These are phyloP conservation scores for Diphasiastrum complanatum DNA, from an alignment of 83 land plant genomes.

Conservation along the genomic window DNA sequence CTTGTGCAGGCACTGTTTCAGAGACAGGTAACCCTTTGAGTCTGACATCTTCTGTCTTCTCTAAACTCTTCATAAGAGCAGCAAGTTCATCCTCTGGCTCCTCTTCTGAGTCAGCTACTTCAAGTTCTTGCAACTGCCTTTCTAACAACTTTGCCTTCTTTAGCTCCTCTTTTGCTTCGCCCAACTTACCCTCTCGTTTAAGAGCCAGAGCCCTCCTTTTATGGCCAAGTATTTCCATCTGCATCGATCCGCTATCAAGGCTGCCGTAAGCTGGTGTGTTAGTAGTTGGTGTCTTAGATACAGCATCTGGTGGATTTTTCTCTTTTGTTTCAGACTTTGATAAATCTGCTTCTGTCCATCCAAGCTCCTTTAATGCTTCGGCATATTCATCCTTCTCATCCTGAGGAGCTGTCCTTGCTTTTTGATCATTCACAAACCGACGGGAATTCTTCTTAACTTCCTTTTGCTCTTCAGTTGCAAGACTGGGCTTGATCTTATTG, in stretches of 20 bases:
- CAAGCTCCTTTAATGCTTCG: slow-evolving; percentile 70
- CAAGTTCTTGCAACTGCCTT: slow-evolving; percentile 35
- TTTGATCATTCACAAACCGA: slow-evolving; percentile 5
- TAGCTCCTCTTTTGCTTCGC: slow-evolving; percentile 65
- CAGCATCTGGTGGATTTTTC: slow-evolving; percentile 1
- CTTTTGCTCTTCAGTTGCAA: slow-evolving; percentile 1
- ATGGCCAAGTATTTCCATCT: slow-evolving; percentile 51
- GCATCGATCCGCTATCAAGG: slow-evolving; percentile 7
- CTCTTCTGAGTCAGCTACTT: neutral
- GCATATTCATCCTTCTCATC: slow-evolving; percentile 54
- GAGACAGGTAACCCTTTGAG: neutral
- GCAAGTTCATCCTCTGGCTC: slow-evolving; percentile 22
- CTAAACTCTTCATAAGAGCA: neutral
- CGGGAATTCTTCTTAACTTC: neutral
- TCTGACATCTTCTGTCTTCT: neutral
- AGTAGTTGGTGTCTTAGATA: no score
- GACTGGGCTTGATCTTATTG: neutral
- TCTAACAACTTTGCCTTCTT: slow-evolving; percentile 62
- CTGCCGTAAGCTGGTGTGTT: slow-evolving; percentile 8
- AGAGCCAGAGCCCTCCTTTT: slow-evolving; percentile 63
- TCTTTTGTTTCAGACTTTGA: slow-evolving; percentile 33
- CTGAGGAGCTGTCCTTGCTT: slow-evolving; percentile 5
- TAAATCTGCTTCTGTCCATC: slow-evolving; percentile 82
- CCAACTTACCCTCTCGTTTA: slow-evolving; percentile 67
- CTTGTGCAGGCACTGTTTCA: no score